phyloP scores from a whole-genome alignment of 2,329 filamentous ascomycete species.

The Westerdykella ornata region DNA sequence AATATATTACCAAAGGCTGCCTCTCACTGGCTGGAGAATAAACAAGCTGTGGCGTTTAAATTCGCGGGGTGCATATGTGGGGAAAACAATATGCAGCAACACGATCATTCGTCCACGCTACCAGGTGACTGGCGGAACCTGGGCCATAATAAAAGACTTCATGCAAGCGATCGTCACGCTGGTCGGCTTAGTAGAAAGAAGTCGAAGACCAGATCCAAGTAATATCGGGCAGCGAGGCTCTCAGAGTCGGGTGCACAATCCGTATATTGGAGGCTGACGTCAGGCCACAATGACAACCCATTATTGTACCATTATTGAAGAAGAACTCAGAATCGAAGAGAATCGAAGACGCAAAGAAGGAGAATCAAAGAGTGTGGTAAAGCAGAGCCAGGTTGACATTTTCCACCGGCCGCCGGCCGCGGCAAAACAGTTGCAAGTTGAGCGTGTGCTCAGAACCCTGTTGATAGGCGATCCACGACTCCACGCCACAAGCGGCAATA shows the following conservation, averaged over 20 bases:
- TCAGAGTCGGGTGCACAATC: background rate
- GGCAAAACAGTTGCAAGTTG: too few relatives aligned
- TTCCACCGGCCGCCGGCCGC: too few relatives aligned
- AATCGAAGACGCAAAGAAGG: too few relatives aligned
- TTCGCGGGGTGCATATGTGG: conserved; percentile 5
- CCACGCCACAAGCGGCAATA: too few relatives aligned
- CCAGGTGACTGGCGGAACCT: conserved; percentile 1
- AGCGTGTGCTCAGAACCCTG: too few relatives aligned
- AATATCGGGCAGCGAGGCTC: background rate
- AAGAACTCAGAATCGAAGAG: too few relatives aligned
- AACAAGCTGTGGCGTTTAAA: conserved; percentile 1
- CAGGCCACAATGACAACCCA: too few relatives aligned
- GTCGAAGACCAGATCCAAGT: background rate
- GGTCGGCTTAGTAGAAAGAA: background rate
- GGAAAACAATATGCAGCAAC: background rate
- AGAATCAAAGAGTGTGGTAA: too few relatives aligned
- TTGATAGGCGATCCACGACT: too few relatives aligned
- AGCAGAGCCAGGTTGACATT: too few relatives aligned
- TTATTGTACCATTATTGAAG: too few relatives aligned
- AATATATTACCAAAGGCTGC: background rate
- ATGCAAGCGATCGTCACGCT: background rate
- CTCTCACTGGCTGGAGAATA: conserved; percentile 1
- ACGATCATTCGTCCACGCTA: conserved; percentile 1
- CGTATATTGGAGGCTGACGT: too few relatives aligned
- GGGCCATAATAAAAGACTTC: background rate